These are phyloP conservation scores for Zygotorulaspora chibaensis DNA, from an alignment of 805 yeast genomes.

Conservation along the genomic window DNA sequence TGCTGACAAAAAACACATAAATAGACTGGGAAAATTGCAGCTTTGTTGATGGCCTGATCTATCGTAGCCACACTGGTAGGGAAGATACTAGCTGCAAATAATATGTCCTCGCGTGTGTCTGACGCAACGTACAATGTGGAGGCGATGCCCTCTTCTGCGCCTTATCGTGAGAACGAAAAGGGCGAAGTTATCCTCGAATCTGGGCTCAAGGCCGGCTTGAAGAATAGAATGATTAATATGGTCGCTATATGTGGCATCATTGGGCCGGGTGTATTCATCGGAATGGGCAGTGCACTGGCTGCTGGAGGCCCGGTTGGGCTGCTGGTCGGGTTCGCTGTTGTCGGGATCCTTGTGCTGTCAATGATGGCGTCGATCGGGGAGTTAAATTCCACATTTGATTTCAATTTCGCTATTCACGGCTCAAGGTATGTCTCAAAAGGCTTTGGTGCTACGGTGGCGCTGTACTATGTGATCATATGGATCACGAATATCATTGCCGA, in stretches of 20 bases:
- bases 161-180: conserved; percentile 18
- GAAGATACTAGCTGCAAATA: background rate
- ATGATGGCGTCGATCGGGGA: conserved; percentile 58
- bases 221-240: conserved; percentile 48
- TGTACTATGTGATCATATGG: conserved; percentile 54
- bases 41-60: no score
- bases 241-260: conserved; percentile 55
- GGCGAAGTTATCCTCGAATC: conserved; percentile 32
- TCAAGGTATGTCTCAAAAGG: conserved; percentile 50
- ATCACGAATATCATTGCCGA: conserved; percentile 51
- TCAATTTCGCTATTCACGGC: conserved; percentile 37
- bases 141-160: background rate
- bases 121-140: background rate
- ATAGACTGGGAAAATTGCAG: background rate
- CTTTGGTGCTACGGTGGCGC: conserved; percentile 53
- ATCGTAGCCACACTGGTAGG: background rate
- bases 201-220: conserved; percentile 44
- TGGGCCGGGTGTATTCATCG: conserved; percentile 56
- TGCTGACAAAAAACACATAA: background rate
- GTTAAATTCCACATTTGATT: conserved; percentile 50
- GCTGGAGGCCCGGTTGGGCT: conserved; percentile 53
- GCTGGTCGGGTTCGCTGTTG: conserved; percentile 47
- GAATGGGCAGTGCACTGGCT: conserved; percentile 48
- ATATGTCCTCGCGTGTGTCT: background rate
- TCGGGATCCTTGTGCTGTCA: conserved; percentile 49